Evolutionary conservation across 2,329 filamentous ascomycete genomes (phyloP).

Genomic region (Anisogramma anomala): DNA sequence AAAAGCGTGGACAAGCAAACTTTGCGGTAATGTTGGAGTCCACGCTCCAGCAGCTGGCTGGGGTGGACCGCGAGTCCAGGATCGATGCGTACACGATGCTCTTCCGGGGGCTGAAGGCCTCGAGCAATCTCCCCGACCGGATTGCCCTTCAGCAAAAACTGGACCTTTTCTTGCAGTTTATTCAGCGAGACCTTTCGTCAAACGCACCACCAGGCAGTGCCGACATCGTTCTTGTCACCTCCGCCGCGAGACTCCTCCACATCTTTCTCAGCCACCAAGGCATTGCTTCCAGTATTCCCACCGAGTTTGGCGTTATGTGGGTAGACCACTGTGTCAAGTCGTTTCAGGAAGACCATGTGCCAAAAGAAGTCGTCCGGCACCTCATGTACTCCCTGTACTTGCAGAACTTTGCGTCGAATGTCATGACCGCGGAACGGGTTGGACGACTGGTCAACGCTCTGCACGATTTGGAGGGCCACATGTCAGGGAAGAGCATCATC

Average conservation of each 20-base stretch:
- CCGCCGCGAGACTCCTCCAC: conserved; percentile 66
- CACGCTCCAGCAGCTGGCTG: conserved; percentile 67
- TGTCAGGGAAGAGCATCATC: conserved; percentile 71
- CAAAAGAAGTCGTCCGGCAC: conserved; percentile 69
- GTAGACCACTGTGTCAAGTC: conserved; percentile 68
- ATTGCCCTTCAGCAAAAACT: conserved; percentile 66
- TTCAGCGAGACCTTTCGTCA: conserved; percentile 67
- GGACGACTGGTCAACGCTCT: conserved; percentile 60
- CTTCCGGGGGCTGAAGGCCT: conserved; percentile 63
- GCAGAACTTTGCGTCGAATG: conserved; percentile 64
- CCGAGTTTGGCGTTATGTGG: conserved; percentile 69
- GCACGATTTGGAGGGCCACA: conserved; percentile 58
- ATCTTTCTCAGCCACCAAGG: conserved; percentile 65
- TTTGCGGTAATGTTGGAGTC: conserved; percentile 78
- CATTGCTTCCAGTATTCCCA: conserved; percentile 58
- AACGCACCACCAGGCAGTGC: conserved; percentile 40
- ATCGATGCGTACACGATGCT: conserved; percentile 81
- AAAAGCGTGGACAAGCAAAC: conserved; percentile 32
- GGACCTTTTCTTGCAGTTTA: conserved; percentile 65
- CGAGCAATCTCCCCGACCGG: conserved; percentile 68
- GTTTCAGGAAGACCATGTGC: conserved; percentile 54
- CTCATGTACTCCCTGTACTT: conserved; percentile 70
- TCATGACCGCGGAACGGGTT: conserved; percentile 62
- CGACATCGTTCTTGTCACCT: conserved; percentile 62
- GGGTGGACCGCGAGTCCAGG: conserved; percentile 57